Percentiles rank a stretch among this genome's conserved stretches.
Evolutionary conservation across 108 stramenopile genomes (phyloP).

Genomic region (Cylindrotheca fusiformis): DNA sequence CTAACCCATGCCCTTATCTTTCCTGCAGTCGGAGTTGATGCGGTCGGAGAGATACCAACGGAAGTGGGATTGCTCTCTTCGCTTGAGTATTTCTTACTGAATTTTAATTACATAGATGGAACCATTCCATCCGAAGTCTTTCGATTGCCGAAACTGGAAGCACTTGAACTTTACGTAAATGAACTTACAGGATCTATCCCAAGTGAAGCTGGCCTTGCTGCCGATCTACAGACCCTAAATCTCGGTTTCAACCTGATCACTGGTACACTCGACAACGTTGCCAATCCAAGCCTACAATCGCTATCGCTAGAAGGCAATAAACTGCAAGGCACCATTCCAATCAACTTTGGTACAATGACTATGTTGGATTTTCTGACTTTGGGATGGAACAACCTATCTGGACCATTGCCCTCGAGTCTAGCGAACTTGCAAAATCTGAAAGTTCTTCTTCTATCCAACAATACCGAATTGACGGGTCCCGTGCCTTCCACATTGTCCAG

Average conservation of each 20-base stretch:
- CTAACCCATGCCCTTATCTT: too few relatives aligned
- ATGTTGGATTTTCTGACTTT: slow-evolving; percentile 2
- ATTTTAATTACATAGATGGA: slow-evolving; percentile 2
- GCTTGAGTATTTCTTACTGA: slow-evolving; percentile 15
- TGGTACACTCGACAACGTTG: slow-evolving; percentile 6
- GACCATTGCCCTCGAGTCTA: background rate
- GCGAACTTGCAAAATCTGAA: background rate
- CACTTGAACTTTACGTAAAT: background rate
- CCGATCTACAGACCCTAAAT: background rate
- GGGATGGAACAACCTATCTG: slow-evolving; percentile 4
- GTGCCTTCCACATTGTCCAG: background rate
- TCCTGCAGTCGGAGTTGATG: background rate
- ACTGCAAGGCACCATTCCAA: background rate
- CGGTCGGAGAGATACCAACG: slow-evolving; percentile 11
- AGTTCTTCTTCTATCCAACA: background rate
- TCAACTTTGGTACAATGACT: background rate
- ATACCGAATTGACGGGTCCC: background rate
- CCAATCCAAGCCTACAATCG: background rate
- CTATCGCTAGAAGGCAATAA: background rate
- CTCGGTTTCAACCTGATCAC: slow-evolving; percentile 9
- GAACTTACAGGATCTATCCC: slow-evolving; percentile 6
- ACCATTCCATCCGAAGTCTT: slow-evolving; percentile 21
- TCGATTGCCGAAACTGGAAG: background rate
- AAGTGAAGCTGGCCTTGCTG: background rate
- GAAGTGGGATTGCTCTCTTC: slow-evolving; percentile 6